Evolutionary conservation across 2,329 filamentous ascomycete species (phyloP).

Genomic region (Fusarium xyrophilum): DNA sequence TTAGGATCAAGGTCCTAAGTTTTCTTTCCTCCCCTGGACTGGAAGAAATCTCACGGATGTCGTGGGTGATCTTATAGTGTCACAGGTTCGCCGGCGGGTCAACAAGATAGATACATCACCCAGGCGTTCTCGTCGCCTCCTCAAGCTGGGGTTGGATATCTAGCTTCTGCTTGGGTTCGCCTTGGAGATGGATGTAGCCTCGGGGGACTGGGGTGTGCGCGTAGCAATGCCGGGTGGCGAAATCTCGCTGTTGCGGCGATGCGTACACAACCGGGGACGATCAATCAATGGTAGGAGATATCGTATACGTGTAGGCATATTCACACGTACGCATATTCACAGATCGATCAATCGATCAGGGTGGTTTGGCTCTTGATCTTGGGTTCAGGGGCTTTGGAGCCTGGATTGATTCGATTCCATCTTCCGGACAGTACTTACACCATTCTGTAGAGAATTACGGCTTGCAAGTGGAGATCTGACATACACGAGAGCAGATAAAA

Average conservation of each 20-base stretch:
- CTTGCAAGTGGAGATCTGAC: too few relatives aligned
- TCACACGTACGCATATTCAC: background rate
- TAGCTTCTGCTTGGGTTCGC: background rate
- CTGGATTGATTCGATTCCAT: background rate
- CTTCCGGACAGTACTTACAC: background rate
- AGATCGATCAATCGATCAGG: background rate
- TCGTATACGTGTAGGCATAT: too few relatives aligned
- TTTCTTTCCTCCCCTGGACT: background rate
- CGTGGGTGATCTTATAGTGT: background rate
- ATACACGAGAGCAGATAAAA: too few relatives aligned
- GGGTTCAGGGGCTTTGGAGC: background rate
- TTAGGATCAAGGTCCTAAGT: too few relatives aligned
- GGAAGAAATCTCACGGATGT: background rate
- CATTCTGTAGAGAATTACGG: background rate
- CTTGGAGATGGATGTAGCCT: background rate
- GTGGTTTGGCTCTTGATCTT: background rate
- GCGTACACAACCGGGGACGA: background rate
- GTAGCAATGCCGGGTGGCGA: background rate
- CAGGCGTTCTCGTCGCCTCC: rapidly evolving
- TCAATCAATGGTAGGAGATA: background rate
- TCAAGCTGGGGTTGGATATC: background rate
- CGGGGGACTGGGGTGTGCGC: background rate
- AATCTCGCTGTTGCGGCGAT: background rate
- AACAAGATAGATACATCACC: background rate
- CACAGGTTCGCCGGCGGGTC: background rate